These are phyloP conservation scores for Ustilago esculenta DNA, from an alignment of 1,284 basidiomycete species.

Conservation along the genomic window DNA sequence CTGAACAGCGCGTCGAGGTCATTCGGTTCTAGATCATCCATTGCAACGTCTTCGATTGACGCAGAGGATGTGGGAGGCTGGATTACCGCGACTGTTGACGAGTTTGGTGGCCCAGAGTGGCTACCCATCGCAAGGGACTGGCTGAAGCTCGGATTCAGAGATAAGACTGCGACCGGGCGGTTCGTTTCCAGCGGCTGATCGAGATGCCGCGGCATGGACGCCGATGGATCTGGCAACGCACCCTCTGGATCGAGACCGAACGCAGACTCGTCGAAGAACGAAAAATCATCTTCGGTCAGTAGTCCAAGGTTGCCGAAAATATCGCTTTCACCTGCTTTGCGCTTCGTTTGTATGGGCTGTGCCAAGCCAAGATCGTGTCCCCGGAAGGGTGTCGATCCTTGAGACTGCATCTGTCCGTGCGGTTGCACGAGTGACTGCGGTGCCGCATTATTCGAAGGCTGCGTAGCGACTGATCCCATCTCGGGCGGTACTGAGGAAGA, in stretches of 20 bases:
- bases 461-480: neutral
- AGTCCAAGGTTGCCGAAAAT: constrained; percentile 47
- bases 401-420: constrained; percentile 7
- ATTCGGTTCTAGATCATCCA: constrained; percentile 27
- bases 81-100: neutral
- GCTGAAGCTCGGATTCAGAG: neutral
- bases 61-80: constrained; percentile 6
- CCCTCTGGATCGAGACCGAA: constrained; percentile 25
- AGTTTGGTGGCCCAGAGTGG: neutral
- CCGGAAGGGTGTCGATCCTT: constrained; percentile 17
- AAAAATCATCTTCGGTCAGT: constrained; percentile 63
- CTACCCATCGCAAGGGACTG: neutral
- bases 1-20: constrained; percentile 39
- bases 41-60: too few relatives aligned
- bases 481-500: constrained; percentile 2
- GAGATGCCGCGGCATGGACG: constrained; percentile 1
- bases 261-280: constrained; percentile 58
- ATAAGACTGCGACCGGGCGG: neutral
- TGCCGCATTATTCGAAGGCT: neutral
- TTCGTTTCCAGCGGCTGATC: neutral
- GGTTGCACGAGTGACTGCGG: constrained; percentile 16
- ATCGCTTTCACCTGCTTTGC: constrained; percentile 36
- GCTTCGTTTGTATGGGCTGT: constrained; percentile 15
- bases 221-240: neutral
- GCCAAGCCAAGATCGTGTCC: constrained; percentile 4